A percentile compares a stretch with the other conserved stretches of the same genome.
phyloP scores from a whole-genome alignment of 257 asterid species.

The Eucommia ulmoides region DNA sequence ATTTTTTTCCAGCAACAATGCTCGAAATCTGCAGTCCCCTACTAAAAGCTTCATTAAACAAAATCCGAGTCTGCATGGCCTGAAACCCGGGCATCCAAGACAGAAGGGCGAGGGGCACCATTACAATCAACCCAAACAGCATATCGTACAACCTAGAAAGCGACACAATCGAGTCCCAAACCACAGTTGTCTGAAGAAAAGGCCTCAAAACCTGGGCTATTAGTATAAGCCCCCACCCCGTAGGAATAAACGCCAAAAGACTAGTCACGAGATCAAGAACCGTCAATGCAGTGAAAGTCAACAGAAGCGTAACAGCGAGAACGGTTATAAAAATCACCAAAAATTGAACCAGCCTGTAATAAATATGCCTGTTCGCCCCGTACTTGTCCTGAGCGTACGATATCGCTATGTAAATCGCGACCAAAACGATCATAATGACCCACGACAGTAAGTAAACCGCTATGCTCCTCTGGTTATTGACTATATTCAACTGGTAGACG shows the following conservation, averaged over 20 bases:
- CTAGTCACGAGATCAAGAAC: constrained; percentile 49
- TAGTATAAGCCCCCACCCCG: constrained; percentile 92
- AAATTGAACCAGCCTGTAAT: constrained; percentile 75
- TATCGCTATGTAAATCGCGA: constrained; percentile 43
- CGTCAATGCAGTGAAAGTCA: constrained; percentile 33
- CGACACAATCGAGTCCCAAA: constrained; percentile 81
- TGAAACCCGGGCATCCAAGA: constrained; percentile 99
- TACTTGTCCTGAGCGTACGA: constrained; percentile 77
- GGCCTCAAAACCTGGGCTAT: constrained; percentile 90
- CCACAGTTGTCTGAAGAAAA: constrained; percentile 63
- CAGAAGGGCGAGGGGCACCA: constrained; percentile 73
- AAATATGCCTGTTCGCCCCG: constrained; percentile 55
- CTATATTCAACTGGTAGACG: constrained; percentile 67
- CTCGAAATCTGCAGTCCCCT: constrained; percentile 94
- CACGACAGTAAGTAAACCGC: constrained; percentile 83
- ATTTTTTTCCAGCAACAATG: constrained; percentile 68
- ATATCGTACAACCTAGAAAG: constrained; percentile 86
- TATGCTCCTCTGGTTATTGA: constrained; percentile 31
- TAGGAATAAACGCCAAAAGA: constrained; percentile 83
- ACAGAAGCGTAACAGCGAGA: constrained; percentile 35
- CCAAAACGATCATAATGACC: constrained; percentile 46
- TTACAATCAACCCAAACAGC: constrained; percentile 71
- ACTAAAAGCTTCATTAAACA: constrained; percentile 84
- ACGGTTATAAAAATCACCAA: constrained; percentile 38
- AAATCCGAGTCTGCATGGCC: constrained; percentile 80